A percentile compares a stretch with the other conserved stretches of the same genome.
phyloP scores from a whole-genome alignment of 441 rosid species.

The Populus hybrid region DNA sequence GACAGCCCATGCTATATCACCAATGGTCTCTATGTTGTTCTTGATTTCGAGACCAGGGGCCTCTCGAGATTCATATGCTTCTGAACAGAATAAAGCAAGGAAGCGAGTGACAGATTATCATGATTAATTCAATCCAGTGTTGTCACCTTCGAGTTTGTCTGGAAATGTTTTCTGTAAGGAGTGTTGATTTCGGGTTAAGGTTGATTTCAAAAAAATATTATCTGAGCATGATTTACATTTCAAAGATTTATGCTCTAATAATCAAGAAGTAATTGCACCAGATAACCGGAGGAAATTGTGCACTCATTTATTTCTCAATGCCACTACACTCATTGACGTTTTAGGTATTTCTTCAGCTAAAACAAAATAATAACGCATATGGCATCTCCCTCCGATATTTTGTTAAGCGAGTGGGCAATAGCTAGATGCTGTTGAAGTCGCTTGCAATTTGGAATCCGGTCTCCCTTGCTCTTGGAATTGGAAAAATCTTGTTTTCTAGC shows the following conservation, averaged over 20 bases:
- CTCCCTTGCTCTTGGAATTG: neutral
- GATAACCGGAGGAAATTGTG: neutral
- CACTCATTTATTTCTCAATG: neutral
- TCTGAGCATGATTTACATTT: neutral
- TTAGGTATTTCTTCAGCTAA: neutral
- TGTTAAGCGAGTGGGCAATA: neutral
- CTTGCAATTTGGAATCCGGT: neutral
- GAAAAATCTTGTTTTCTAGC: neutral
- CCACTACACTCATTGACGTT: neutral
- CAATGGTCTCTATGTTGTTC: neutral
- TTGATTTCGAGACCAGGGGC: neutral
- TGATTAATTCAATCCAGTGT: neutral
- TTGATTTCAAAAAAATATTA: too few relatives aligned
- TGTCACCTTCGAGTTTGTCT: neutral
- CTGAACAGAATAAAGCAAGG: slow-evolving; percentile 11
- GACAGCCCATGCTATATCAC: slow-evolving; percentile 14
- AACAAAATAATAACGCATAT: too few relatives aligned
- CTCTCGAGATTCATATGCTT: slow-evolving; percentile 9
- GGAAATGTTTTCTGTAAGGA: neutral
- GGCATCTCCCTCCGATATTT: neutral
- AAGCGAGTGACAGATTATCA: neutral
- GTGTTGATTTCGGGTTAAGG: too few relatives aligned
- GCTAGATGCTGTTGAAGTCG: neutral
- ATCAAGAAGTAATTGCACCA: neutral
- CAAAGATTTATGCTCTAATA: neutral